phyloP scores from a whole-genome alignment of 768 basidiomycete species.

The Termitomyces sp. region DNA sequence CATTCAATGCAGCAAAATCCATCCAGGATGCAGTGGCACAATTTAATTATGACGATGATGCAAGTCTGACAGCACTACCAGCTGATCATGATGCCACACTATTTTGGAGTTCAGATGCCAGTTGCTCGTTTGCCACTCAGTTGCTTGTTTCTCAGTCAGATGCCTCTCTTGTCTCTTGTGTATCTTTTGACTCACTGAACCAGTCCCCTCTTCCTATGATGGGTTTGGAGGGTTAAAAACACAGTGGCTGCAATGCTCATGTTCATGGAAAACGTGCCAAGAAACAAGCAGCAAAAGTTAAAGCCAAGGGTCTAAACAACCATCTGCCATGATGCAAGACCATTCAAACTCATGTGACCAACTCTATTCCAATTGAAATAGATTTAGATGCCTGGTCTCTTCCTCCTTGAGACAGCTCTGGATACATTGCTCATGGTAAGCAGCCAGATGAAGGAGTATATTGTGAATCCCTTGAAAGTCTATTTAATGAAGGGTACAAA shows the following conservation, averaged over 20 bases:
- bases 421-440: background rate
- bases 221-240: background rate
- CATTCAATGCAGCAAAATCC: too few species aligned
- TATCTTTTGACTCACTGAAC: background rate
- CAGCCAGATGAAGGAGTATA: background rate
- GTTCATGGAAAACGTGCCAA: background rate
- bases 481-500: background rate
- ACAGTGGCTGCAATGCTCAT: too few species aligned
- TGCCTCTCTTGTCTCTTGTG: too few species aligned
- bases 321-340: background rate
- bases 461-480: background rate
- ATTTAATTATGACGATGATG: background rate
- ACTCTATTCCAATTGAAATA: background rate
- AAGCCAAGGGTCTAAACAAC: background rate
- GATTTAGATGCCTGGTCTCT: background rate
- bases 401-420: too few species aligned
- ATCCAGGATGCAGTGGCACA: background rate
- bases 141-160: background rate
- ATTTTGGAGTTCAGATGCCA: background rate
- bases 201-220: background rate
- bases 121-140: background rate
- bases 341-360: background rate
- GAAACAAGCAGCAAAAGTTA: background rate
- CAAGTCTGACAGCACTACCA: background rate
- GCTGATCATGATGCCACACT: background rate